Base-by-base conservation (phyloP, 345 rosid genomes). In the Leavenworthia alabamica region DNA sequence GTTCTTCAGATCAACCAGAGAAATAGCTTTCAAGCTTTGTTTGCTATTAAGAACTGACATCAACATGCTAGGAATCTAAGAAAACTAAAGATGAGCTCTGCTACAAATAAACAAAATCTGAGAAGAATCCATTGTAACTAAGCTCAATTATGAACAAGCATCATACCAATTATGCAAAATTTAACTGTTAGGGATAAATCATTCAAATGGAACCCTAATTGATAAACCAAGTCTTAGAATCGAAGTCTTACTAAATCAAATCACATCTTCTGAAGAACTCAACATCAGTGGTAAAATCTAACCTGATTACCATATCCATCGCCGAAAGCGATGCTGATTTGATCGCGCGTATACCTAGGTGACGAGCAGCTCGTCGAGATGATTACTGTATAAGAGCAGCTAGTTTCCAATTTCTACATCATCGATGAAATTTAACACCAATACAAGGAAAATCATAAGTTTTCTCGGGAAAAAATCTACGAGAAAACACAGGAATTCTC, bases 251-350 rank as follows among this genome's bases (percentile, higher is more conserved):
- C 46, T 9, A 47, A 59, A 33, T 11, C 27, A 50, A 51, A 68
- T 40, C 43, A 15, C 41, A 40, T 17, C 29, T 11, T 14, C 46
- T 32, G 26, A 23, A 54, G 51, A 51, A 64, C 33, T 39, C 13
- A 37, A 28, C 47, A 47, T 33, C 1, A 40, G 23, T 22, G 14
- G 15, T 8, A n/a, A 60, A 63, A 17, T 7, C 73, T 3, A 67
- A 92, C 99, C 97, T 87, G 96, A 75, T 89, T 86, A 37, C 91
- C 98, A 43, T 89, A 89, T 8, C 85, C 96, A 68, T 93, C 97
- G 1, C 99, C 97, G 29, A 93, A 93, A 29, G 99, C 58, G 19
- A 93, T 64, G 39, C 99, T 83, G 50, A 93, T 93, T 62, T 82
- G 96, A 56, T 93, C 99, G 14, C 97, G 81, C 5, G 94, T 89